Evolutionary conservation across 2,329 filamentous ascomycete species (phyloP), one percentile per base, ranked within the genome.

Genomic region (Fusarium anguioides): DNA sequence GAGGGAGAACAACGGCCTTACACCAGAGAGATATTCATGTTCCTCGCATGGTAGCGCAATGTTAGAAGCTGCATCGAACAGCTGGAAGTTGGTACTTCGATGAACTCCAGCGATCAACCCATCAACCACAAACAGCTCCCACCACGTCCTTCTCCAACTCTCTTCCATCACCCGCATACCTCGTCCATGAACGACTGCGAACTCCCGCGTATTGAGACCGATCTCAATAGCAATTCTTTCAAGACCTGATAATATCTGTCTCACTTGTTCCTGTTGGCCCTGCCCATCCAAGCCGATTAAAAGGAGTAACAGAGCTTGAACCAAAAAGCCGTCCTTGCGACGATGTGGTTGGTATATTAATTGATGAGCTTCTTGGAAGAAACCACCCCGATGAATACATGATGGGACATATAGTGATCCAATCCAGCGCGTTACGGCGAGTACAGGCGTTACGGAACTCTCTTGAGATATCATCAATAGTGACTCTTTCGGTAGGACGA

Each of bases 141-240:
- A 97, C 94, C 94, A 97, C 2, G 94, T 97, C 59, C 94, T 85
- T 18, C 93, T 87, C 87, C 93, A 91, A 75, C 90, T 92, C 77
- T 97, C 94, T 75, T 95, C 92, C 5, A 94, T 75, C 3, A 93
- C 82, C 0, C 87, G 83, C 60, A 91, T 87, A 7, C 87, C 87
- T 26, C 84, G 81, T 17, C 91, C 89, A 70, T 93, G 82, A 7
- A 84, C 78, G 0, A 83, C 78, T 1, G 93, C 89, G 75, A 89
- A 97, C 0, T 86, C 83, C 45, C 86, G 83, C 11, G 86, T 87
- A 74, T 97, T 89, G 77, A 97, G 85, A 1, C 91, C 90, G 23
- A 97, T 84, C 56, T 93, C 87, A 11, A 96, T 80, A 3, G 93
- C 92, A 44, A 95, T 77, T 12, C 88, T 83, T 72, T 94, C 90